These are phyloP conservation scores for Ceratobasidium theobromae DNA, from an alignment of 1,284 basidiomycete species.

Conservation along the genomic window DNA sequence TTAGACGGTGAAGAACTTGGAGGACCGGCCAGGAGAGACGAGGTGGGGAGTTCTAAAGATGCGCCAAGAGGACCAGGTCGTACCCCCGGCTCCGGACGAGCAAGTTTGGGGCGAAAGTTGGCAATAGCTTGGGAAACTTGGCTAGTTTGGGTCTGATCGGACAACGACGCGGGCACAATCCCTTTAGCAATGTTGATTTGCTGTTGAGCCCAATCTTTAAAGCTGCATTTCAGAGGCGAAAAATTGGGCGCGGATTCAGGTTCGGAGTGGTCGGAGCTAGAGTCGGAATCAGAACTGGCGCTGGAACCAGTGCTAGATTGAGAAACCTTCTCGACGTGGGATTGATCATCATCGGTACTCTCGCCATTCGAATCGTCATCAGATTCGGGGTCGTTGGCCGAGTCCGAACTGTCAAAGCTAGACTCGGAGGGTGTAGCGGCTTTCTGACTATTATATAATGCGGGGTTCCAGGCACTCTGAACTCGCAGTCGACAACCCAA, in stretches of 20 bases:
- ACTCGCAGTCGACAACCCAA: not conserved
- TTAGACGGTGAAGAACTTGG: conserved; percentile 30
- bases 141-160: not conserved
- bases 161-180: conserved; percentile 44
- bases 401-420: conserved; percentile 71
- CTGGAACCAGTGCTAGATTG: conserved; percentile 9
- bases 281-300: not conserved
- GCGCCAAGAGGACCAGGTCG: conserved; percentile 43
- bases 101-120: conserved; percentile 35
- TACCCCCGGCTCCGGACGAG: conserved; percentile 36
- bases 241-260: conserved; percentile 32
- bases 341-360: conserved; percentile 32
- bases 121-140: conserved; percentile 31
- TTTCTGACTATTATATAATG: conserved; percentile 10
- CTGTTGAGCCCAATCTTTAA: conserved; percentile 84
- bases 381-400: conserved; percentile 52
- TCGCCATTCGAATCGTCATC: conserved; percentile 36
- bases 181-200: conserved; percentile 66
- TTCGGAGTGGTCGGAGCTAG: not conserved
- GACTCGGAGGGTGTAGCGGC: conserved; percentile 57
- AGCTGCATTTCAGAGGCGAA: conserved; percentile 49
- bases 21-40: conserved; percentile 41
- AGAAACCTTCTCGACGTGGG: not conserved
- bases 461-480: conserved; percentile 27
- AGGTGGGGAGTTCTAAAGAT: conserved; percentile 41